phyloP scores from a whole-genome alignment of 2,329 filamentous ascomycete species.

The Cladosporium sp. region DNA sequence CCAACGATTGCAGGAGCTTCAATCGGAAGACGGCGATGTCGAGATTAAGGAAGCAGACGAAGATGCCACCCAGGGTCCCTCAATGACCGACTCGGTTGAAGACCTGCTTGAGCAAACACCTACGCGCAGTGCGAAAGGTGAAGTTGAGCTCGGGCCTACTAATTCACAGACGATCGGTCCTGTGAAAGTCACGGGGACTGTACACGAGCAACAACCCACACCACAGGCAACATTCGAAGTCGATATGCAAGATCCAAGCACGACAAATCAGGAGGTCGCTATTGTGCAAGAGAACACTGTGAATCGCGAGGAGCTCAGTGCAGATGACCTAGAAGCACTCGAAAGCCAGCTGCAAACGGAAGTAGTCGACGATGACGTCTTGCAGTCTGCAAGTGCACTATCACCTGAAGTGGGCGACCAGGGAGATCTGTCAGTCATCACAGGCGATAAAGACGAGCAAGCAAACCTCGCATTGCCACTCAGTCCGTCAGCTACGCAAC shows the following conservation, averaged over 20 bases:
- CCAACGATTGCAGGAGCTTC: slow-evolving; percentile 5
- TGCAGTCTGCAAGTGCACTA: not conserved
- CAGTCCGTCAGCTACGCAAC: slow-evolving; percentile 9
- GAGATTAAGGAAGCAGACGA: not conserved
- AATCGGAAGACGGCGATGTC: not conserved
- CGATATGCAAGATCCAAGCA: not conserved
- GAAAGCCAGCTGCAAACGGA: not conserved
- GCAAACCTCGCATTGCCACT: not conserved
- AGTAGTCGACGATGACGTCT: not conserved
- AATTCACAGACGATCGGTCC: not conserved
- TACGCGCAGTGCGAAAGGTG: not conserved
- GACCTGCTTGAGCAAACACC: not conserved
- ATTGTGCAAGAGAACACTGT: not conserved
- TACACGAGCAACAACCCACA: not conserved
- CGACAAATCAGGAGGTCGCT: not conserved
- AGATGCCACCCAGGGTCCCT: not conserved
- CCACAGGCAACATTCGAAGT: not conserved
- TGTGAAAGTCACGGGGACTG: not conserved
- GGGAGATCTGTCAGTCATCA: not conserved
- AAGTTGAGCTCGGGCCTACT: not conserved
- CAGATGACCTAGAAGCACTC: not conserved
- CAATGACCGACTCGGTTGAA: not conserved
- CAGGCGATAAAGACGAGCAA: not conserved
- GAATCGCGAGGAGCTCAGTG: not conserved
- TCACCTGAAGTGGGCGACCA: not conserved